phyloP scores from a whole-genome alignment of 495 filamentous ascomycete genomes.

The Lasiosphaeria miniovina region DNA sequence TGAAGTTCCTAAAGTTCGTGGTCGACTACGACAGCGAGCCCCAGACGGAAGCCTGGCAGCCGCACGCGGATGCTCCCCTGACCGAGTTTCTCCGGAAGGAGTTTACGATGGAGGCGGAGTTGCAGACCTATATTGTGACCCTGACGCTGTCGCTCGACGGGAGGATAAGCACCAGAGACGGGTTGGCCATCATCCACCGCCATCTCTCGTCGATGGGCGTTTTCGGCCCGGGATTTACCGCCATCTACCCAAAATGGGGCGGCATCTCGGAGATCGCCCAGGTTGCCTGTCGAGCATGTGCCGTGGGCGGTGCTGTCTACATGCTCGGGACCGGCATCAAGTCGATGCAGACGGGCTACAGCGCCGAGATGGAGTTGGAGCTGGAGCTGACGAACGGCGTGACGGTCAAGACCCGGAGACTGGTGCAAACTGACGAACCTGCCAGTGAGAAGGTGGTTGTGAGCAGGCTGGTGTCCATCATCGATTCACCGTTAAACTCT shows the following conservation, averaged over 20 bases:
- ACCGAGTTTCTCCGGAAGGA: conserved; percentile 61
- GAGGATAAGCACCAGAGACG: conserved; percentile 55
- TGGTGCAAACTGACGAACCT: conserved; percentile 49
- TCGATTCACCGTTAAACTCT: conserved; percentile 61
- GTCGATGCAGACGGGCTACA: conserved; percentile 21
- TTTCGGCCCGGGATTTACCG: conserved; percentile 82
- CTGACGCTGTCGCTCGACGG: conserved; percentile 70
- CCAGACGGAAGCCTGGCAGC: conserved; percentile 40
- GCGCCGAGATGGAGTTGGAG: conserved; percentile 40
- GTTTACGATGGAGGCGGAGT: conserved; percentile 68
- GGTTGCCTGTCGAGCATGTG: conserved; percentile 85
- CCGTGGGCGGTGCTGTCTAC: conserved; percentile 89
- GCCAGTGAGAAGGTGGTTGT: conserved; percentile 22
- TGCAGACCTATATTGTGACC: conserved; percentile 72
- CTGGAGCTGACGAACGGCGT: conserved; percentile 61
- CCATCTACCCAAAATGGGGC: conserved; percentile 87
- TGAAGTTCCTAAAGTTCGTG: conserved; percentile 85
- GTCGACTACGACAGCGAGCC: conserved; percentile 56
- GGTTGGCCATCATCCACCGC: conserved; percentile 67
- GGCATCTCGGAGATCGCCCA: conserved; percentile 89
- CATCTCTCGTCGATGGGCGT: conserved; percentile 85
- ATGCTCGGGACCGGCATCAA: conserved; percentile 70
- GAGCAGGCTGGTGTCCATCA: conserved; percentile 56
- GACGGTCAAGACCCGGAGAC: conserved; percentile 51
- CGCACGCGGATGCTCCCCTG: conserved; percentile 48